Percentiles rank a stretch among this genome's conserved stretches.
phyloP scores from a whole-genome alignment of 2,329 filamentous ascomycete species.

The Ophiostoma piceae region DNA sequence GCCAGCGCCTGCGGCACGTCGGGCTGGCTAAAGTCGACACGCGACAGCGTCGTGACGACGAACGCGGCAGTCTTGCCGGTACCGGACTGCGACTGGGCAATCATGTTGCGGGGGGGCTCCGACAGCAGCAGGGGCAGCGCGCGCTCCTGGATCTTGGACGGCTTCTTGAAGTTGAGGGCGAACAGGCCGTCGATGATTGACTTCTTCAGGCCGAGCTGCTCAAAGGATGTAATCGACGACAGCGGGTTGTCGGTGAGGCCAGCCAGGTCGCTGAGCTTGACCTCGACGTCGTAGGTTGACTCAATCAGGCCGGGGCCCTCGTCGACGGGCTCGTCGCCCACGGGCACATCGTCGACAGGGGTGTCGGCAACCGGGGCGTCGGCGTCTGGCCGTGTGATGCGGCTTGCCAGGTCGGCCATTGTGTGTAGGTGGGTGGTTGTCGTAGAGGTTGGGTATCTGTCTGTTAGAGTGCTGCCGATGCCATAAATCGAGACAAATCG shows the following conservation, averaged over 20 bases:
- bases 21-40: conserved; percentile 67
- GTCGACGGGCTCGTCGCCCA: neutral
- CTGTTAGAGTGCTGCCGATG: neutral
- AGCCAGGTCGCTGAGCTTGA: conserved; percentile 86
- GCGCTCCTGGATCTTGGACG: conserved; percentile 96
- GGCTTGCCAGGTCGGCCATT: conserved; percentile 44
- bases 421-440: neutral
- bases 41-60: conserved; percentile 82
- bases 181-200: conserved; percentile 72
- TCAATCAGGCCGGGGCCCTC: conserved; percentile 57
- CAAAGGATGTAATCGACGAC: conserved; percentile 76
- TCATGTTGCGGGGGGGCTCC: conserved; percentile 87
- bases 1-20: conserved; percentile 77
- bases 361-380: conserved; percentile 11
- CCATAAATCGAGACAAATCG: neutral
- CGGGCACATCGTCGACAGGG: conserved; percentile 16
- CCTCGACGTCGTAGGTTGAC: conserved; percentile 80
- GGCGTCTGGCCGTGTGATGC: conserved; percentile 44
- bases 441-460: neutral
- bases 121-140: conserved; percentile 83
- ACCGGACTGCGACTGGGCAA: conserved; percentile 97
- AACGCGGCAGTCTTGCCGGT: conserved; percentile 98
- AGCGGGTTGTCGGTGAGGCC: conserved; percentile 80
- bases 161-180: conserved; percentile 83
- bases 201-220: conserved; percentile 70